Conservation (phyloP, 2,329 filamentous ascomycete genomes). For the Aspergillus pseudoterreus region DNA sequence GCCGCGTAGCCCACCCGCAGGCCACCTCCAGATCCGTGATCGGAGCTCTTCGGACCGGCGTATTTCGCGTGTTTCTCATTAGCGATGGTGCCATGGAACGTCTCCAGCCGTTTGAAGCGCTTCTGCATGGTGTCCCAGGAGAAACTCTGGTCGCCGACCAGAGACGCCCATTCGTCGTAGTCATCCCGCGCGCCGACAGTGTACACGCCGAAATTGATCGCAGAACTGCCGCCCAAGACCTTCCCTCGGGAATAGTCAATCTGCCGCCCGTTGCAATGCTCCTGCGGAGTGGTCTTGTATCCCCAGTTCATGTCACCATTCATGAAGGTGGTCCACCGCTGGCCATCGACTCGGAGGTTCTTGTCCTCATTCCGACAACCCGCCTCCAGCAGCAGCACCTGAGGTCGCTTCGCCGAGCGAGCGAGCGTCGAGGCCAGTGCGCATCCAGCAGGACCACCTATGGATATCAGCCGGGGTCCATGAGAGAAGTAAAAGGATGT, state of each 20-base stretch:
- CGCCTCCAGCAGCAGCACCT: constrained; percentile 60
- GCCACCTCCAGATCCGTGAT: constrained; percentile 50
- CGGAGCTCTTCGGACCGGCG: constrained; percentile 38
- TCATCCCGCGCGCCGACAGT: constrained; percentile 56
- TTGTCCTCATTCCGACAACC: constrained; percentile 50
- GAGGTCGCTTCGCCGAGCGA: constrained; percentile 44
- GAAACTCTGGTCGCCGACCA: constrained; percentile 55
- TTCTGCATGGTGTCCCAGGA: constrained; percentile 52
- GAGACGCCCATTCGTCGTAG: constrained; percentile 58
- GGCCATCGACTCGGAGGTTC: constrained; percentile 48
- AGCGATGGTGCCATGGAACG: constrained; percentile 45
- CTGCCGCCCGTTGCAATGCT: constrained; percentile 41
- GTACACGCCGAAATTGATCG: constrained; percentile 56
- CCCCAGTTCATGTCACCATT: constrained; percentile 52
- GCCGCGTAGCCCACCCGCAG: constrained; percentile 48
- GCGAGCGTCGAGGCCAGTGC: constrained; percentile 54
- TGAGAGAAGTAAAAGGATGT: background rate
- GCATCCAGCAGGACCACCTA: constrained; percentile 60
- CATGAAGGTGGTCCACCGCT: constrained; percentile 53
- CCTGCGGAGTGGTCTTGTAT: constrained; percentile 50
- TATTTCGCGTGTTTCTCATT: constrained; percentile 44
- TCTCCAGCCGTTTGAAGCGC: constrained; percentile 53
- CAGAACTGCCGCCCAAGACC: constrained; percentile 50
- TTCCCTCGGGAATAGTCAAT: constrained; percentile 51
- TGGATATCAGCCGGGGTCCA: background rate